Conservation (phyloP, 495 filamentous ascomycete genomes). For the Parathielavia hyrcaniae region DNA sequence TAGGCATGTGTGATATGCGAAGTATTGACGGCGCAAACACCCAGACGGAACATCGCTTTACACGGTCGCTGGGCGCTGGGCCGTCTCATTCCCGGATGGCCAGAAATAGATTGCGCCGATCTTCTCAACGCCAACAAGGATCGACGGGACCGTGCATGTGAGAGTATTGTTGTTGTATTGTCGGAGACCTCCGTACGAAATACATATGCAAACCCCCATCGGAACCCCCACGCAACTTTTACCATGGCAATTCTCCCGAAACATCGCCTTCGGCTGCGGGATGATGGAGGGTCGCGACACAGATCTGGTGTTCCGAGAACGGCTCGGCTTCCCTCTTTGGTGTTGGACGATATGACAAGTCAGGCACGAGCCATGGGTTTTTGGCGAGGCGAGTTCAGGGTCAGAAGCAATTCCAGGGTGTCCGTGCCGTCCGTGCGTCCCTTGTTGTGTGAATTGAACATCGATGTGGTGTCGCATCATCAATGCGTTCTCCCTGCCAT, state of each 20-base stretch:
- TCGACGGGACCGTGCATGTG: not conserved
- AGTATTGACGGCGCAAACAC: too few relatives aligned
- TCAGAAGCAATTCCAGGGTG: not conserved
- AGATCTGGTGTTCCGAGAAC: not conserved
- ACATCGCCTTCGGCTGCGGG: not conserved
- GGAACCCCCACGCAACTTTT: slow-evolving; percentile 4
- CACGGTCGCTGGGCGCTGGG: not conserved
- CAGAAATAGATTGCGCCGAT: slow-evolving; percentile 8
- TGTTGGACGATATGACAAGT: not conserved
- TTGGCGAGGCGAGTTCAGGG: not conserved
- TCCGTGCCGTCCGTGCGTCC: not conserved
- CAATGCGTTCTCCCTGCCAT: not conserved
- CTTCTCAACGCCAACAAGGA: not conserved
- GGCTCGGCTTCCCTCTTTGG: slow-evolving; percentile 8
- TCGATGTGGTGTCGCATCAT: slow-evolving; percentile 2
- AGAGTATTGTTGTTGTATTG: too few relatives aligned
- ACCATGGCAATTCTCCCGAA: slow-evolving; percentile 2
- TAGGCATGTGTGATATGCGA: too few relatives aligned
- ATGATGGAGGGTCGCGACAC: not conserved
- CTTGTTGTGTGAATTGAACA: not conserved
- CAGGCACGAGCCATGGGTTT: not conserved
- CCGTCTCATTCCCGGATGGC: not conserved
- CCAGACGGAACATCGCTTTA: not conserved
- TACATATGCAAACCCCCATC: not conserved
- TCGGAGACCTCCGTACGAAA: not conserved